These are phyloP conservation scores for Phanerochaete sordida DNA, from an alignment of 768 basidiomycete genomes.

Conservation along the genomic window DNA sequence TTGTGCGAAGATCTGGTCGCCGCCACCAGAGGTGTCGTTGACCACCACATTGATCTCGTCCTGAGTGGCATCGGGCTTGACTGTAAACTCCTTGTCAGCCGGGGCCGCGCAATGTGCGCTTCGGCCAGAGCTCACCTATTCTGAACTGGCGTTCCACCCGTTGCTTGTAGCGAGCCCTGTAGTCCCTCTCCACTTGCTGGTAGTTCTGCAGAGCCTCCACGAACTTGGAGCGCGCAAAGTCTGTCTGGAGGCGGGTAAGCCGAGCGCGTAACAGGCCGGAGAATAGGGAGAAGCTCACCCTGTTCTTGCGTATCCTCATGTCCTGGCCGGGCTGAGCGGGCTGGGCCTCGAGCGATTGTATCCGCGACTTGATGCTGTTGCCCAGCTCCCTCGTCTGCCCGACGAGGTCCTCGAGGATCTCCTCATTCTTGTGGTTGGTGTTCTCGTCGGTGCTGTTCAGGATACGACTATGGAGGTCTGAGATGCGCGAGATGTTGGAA, in stretches of 20 bases:
- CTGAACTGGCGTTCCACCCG: conserved; percentile 84
- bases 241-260: conserved; percentile 5
- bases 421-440: conserved; percentile 54
- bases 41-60: conserved; percentile 88
- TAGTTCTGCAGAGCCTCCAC: conserved; percentile 84
- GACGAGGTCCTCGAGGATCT: conserved; percentile 66
- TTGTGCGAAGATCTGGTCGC: conserved; percentile 82
- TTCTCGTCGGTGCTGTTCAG: conserved; percentile 75
- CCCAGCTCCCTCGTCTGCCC: conserved; percentile 71
- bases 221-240: conserved; percentile 45
- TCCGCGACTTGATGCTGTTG: conserved; percentile 61
- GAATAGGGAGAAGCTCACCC: conserved; percentile 39
- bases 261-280: background rate
- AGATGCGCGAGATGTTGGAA: conserved; percentile 62
- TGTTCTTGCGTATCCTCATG: conserved; percentile 73
- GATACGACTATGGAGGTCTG: conserved; percentile 70
- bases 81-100: conserved; percentile 32
- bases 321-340: conserved; percentile 62
- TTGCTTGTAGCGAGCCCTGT: conserved; percentile 75
- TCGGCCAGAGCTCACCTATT: conserved; percentile 54
- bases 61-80: conserved; percentile 89
- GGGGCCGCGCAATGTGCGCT: background rate
- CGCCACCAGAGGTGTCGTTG: conserved; percentile 69
- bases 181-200: conserved; percentile 78
- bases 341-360: conserved; percentile 68